phyloP scores from a whole-genome alignment of 768 basidiomycete genomes.

The Russula emetica region DNA sequence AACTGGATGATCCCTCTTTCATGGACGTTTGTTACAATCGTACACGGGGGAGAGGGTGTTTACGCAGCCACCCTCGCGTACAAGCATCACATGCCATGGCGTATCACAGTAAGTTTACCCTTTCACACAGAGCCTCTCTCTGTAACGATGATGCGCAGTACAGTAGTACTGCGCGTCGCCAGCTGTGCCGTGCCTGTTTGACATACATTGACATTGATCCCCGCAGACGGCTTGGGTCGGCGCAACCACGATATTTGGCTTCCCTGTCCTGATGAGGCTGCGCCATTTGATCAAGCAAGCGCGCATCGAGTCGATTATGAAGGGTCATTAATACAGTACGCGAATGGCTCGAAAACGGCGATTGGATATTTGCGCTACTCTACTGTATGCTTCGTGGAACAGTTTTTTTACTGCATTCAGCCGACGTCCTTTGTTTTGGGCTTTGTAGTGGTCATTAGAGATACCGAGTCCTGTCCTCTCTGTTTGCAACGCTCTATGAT shows the following conservation, averaged over 20 bases:
- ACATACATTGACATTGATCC: background rate
- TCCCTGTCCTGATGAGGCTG: slow-evolving; percentile 52
- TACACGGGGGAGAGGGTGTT: slow-evolving; percentile 46
- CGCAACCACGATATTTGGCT: slow-evolving; percentile 50
- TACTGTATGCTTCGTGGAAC: background rate
- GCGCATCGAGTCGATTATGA: slow-evolving; percentile 78
- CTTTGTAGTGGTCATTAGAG: background rate
- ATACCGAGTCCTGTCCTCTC: background rate
- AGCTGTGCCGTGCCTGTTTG: background rate
- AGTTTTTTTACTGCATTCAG: too few relatives aligned
- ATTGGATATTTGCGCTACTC: background rate
- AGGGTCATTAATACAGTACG: slow-evolving; percentile 44
- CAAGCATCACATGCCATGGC: slow-evolving; percentile 48
- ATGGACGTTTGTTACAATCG: slow-evolving; percentile 35
- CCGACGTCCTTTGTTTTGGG: too few relatives aligned
- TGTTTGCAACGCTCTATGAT: background rate
- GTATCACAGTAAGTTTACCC: slow-evolving; percentile 39
- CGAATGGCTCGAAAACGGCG: background rate
- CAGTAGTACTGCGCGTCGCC: background rate
- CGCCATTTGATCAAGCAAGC: slow-evolving; percentile 57
- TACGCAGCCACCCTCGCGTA: slow-evolving; percentile 48
- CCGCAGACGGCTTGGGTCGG: slow-evolving; percentile 51
- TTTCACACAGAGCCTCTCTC: background rate
- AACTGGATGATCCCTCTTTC: slow-evolving; percentile 31
- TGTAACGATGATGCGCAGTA: background rate